Conservation (phyloP, 805 yeast species). For the Clavispora asparagi region DNA sequence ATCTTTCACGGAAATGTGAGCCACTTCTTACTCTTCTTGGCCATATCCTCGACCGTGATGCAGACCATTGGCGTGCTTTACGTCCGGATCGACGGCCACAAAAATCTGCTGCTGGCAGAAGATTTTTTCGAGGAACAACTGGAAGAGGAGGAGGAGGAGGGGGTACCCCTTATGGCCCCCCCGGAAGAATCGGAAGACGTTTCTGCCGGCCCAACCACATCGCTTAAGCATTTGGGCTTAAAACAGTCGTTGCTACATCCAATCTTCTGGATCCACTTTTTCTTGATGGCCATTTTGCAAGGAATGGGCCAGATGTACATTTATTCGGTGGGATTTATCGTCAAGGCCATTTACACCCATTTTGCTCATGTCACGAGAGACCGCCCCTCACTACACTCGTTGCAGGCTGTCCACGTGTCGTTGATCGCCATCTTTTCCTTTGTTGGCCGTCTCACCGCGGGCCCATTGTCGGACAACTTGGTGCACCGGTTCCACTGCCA, state of each 20-base stretch:
- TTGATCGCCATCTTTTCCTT: slow-evolving; percentile 28
- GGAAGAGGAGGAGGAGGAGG: slow-evolving; percentile 10
- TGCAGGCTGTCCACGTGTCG: slow-evolving; percentile 32
- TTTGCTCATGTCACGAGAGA: neutral
- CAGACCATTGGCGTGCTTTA: slow-evolving; percentile 25
- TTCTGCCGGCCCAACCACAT: neutral
- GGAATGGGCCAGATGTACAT: slow-evolving; percentile 37
- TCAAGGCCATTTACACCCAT: slow-evolving; percentile 22
- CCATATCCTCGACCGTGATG: slow-evolving; percentile 20
- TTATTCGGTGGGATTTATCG: slow-evolving; percentile 27
- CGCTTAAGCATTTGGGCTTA: slow-evolving; percentile 4
- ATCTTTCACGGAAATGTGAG: slow-evolving; percentile 19
- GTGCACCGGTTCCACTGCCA: slow-evolving; percentile 20
- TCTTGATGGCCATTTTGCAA: slow-evolving; percentile 27
- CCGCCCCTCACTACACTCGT: slow-evolving; percentile 13
- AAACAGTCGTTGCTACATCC: slow-evolving; percentile 23
- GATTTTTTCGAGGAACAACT: neutral
- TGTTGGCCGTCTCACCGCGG: slow-evolving; percentile 26
- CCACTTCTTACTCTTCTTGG: slow-evolving; percentile 20
- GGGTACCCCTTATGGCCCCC: slow-evolving; percentile 1
- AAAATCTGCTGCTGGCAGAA: neutral
- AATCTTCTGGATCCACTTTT: slow-evolving; percentile 27
- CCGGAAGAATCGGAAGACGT: neutral
- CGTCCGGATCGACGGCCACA: slow-evolving; percentile 25
- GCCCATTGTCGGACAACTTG: slow-evolving; percentile 26